Conservation (phyloP, 139 green algal genomes). For the Micromonas commoda region DNA sequence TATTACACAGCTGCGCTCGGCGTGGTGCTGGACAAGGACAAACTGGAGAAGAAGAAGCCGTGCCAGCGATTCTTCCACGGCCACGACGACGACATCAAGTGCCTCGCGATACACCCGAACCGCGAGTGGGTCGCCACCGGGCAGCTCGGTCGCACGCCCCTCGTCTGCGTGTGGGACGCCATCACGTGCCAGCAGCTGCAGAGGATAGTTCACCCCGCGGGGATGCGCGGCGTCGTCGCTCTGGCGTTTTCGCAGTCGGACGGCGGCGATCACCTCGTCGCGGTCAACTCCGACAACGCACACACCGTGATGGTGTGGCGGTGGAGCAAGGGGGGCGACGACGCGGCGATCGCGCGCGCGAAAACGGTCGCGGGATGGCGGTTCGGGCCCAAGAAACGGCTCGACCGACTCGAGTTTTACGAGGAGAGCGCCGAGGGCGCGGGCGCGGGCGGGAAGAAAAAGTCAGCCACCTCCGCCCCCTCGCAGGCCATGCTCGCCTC, state of each 20-base stretch:
- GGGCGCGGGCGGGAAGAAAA: neutral
- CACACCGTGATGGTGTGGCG: conserved; percentile 26
- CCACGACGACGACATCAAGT: conserved; percentile 38
- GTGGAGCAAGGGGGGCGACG: conserved; percentile 7
- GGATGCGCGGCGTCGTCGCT: conserved; percentile 8
- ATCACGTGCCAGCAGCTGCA: neutral
- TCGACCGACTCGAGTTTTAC: neutral
- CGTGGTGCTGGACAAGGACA: conserved; percentile 29
- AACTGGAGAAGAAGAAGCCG: conserved; percentile 13
- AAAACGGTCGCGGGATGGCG: neutral
- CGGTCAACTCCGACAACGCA: conserved; percentile 8
- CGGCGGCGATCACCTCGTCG: neutral
- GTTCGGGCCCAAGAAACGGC: neutral
- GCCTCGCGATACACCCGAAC: conserved; percentile 34
- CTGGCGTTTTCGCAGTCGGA: neutral
- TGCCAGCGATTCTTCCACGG: conserved; percentile 36
- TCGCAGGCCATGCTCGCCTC: neutral
- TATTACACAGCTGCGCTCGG: conserved; percentile 26
- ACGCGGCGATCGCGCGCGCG: neutral
- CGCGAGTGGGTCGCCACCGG: conserved; percentile 30
- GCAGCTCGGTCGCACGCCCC: conserved; percentile 20
- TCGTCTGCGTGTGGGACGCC: conserved; percentile 28
- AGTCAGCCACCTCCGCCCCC: neutral
- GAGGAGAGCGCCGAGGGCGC: neutral
- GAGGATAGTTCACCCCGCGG: neutral